These are phyloP conservation scores for Quercus tomentella DNA, from an alignment of 331 rosid species.

Conservation along the genomic window DNA sequence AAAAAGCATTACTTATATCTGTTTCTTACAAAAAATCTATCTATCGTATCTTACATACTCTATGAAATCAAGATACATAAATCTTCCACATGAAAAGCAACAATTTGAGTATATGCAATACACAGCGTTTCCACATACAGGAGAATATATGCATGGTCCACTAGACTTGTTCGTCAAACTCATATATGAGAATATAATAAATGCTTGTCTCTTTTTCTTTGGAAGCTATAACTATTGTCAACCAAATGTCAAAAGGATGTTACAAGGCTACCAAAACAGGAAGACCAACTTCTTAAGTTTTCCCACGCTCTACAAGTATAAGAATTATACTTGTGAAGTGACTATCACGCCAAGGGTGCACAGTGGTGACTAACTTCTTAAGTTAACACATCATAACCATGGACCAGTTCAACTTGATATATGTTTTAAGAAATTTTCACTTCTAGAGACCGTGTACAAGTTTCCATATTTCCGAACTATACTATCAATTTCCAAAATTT, in stretches of 20 bases:
- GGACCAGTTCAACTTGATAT: neutral
- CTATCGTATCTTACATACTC: neutral
- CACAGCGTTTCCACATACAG: neutral
- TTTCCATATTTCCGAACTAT: neutral
- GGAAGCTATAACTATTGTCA: neutral
- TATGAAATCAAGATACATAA: neutral
- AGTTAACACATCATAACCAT: neutral
- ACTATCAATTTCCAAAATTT: neutral
- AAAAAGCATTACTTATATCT: conserved; percentile 15
- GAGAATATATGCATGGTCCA: neutral
- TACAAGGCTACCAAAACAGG: neutral
- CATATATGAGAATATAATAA: neutral
- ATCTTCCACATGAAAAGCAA: neutral
- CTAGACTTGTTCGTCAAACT: neutral
- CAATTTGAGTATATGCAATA: neutral
- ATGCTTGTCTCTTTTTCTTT: neutral
- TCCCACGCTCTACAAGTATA: too few relatives aligned
- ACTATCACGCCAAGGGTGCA: too few relatives aligned
- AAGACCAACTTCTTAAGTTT: too few relatives aligned
- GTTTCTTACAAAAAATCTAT: conserved; percentile 1
- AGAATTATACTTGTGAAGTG: too few relatives aligned
- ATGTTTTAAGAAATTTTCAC: neutral
- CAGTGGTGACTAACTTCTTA: too few relatives aligned
- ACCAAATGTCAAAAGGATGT: neutral
- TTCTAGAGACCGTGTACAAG: neutral